Evolutionary conservation across 192 early-diverging fungal genomes (phyloP), one percentile per base, ranked within the genome.

Genomic region (Coemansia sp.): DNA sequence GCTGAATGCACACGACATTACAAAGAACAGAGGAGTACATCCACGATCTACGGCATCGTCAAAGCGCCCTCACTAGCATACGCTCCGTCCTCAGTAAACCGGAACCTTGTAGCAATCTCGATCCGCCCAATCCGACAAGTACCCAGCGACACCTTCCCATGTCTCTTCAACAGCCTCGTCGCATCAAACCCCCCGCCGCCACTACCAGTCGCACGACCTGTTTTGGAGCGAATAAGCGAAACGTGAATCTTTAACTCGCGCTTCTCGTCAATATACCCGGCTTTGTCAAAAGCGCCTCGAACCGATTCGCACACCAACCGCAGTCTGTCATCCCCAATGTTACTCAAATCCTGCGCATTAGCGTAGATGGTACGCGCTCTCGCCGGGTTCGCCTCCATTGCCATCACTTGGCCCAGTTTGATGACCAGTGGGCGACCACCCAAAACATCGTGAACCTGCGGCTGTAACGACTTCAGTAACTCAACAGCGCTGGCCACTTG

Each of bases 251-350:
- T 81, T 7, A 81, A 46, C 37, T 60, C 58, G 23, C 78, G 78
- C 62, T 65, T 70, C 23, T 76, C 78, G 60, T 81, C 78, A 27
- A 81, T 76, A 37, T 65, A 73, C 31, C 78, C 78, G 9, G 63
- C 74, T 1, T 59, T 17, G n/a, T 66, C 67, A 45, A 81, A 81
- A 39, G 37, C 41, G 15, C 46, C 51, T 5, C 74, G 66, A 4
- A 81, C 70, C 66, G 70, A 46, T 5, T 7, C 38, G 31, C 78
- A 81, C 65, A 81, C 15, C 1, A 51, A 42, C 37, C 59, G 37
- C 38, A 81, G 68, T 15, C 70, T 64, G 2, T 55, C 58, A 5
- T 36, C 37, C 1, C 45, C 36, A 7, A 12, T 14, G 9, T 61
- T 46, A 21, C 59, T 69, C n/a, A 66, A 69, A 5, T 81, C 78